A percentile compares a stretch with the other conserved stretches of the same genome.
Conservation (phyloP, 2,329 filamentous ascomycete genomes). For the Beauveria varroae region DNA sequence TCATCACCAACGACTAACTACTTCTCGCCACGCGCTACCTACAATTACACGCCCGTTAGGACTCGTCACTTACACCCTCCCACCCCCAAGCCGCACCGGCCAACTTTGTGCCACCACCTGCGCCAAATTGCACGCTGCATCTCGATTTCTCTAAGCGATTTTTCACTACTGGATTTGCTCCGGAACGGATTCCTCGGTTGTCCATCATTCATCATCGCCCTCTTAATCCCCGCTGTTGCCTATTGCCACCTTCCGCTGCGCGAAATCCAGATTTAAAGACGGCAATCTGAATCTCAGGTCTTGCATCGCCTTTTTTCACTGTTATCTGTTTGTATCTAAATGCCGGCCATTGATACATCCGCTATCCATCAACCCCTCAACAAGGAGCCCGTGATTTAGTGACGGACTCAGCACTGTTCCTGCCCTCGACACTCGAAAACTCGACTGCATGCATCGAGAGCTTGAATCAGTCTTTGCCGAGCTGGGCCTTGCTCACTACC, state of each 20-base stretch:
- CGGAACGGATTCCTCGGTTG: neutral
- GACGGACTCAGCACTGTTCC: neutral
- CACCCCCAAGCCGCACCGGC: neutral
- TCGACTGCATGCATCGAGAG: conserved; percentile 42
- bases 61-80: neutral
- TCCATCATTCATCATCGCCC: neutral
- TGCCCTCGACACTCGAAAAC: neutral
- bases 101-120: neutral
- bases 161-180: neutral
- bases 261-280: neutral
- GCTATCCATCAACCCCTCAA: neutral
- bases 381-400: neutral
- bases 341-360: neutral
- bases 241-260: neutral
- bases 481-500: conserved; percentile 72
- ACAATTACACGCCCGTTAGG: neutral
- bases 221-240: neutral
- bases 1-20: neutral
- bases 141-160: neutral
- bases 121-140: neutral
- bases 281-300: neutral
- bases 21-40: neutral
- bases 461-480: conserved; percentile 62
- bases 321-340: conserved; percentile 5
- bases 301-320: neutral